Conservation (phyloP, 2,329 filamentous ascomycete genomes). For the Paecilomyces sp. region DNA sequence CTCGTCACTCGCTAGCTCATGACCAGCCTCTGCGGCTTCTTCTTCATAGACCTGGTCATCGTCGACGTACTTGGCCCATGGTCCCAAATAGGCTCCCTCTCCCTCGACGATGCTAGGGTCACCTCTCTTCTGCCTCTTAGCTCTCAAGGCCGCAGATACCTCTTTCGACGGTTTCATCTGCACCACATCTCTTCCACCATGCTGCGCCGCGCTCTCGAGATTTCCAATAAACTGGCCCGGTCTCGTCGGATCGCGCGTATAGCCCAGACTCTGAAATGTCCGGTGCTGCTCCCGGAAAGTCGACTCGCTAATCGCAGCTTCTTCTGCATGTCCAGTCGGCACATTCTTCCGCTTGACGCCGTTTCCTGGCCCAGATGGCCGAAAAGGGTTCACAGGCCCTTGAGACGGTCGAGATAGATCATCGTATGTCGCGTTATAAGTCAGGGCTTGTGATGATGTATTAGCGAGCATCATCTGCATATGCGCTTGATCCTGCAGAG, state of each 20-base stretch:
- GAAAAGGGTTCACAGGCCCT: conserved; percentile 71
- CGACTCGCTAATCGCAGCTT: conserved; percentile 82
- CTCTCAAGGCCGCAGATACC: conserved; percentile 57
- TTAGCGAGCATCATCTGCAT: conserved; percentile 47
- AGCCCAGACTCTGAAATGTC: conserved; percentile 62
- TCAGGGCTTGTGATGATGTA: conserved; percentile 43
- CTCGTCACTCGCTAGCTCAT: conserved; percentile 67
- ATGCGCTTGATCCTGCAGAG: conserved; percentile 41
- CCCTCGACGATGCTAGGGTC: conserved; percentile 79
- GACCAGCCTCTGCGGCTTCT: conserved; percentile 59
- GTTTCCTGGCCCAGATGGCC: conserved; percentile 47
- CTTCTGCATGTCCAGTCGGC: conserved; percentile 77
- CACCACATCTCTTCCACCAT: conserved; percentile 46
- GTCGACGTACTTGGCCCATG: conserved; percentile 80
- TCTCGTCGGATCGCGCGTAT: conserved; percentile 42
- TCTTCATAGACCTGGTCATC: conserved; percentile 66
- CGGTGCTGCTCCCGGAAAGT: conserved; percentile 84
- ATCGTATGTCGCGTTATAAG: conserved; percentile 58
- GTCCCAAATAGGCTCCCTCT: conserved; percentile 80
- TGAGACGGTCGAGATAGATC: conserved; percentile 59
- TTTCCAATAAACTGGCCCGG: conserved; percentile 43
- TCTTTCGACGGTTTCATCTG: conserved; percentile 60
- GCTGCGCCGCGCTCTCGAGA: conserved; percentile 36
- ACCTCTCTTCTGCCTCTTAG: conserved; percentile 79
- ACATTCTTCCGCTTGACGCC: conserved; percentile 70